Percentiles rank a stretch among this genome's conserved stretches.
phyloP scores from a whole-genome alignment of 495 filamentous ascomycete species.

The Extremus antarcticus region DNA sequence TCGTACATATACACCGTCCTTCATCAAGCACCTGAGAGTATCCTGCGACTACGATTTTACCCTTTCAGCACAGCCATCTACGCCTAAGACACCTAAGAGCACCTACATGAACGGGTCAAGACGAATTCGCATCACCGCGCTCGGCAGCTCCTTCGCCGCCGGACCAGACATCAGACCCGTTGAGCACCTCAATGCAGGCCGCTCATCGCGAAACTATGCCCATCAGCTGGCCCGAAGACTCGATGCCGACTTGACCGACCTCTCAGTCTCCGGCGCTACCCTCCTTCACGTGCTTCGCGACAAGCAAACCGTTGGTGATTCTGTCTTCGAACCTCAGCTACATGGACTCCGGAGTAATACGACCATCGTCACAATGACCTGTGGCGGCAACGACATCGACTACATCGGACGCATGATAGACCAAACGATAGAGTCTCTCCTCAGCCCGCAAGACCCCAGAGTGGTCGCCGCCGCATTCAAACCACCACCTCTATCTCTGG shows the following conservation, averaged over 20 bases:
- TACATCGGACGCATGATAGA: slow-evolving; percentile 34
- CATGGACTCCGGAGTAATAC: slow-evolving; percentile 27
- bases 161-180: slow-evolving; percentile 35
- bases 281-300: slow-evolving; percentile 34
- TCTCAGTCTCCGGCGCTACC: slow-evolving; percentile 35
- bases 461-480: not conserved
- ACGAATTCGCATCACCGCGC: slow-evolving; percentile 20
- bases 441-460: not conserved
- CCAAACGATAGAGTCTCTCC: slow-evolving; percentile 21
- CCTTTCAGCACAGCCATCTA: too few species aligned
- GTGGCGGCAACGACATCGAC: slow-evolving; percentile 38
- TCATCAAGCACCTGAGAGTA: too few species aligned
- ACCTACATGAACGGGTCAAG: too few species aligned
- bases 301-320: slow-evolving; percentile 24
- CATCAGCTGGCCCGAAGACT: slow-evolving; percentile 31
- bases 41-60: too few species aligned
- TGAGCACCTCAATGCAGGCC: slow-evolving; percentile 22
- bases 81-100: not conserved
- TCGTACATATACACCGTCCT: too few species aligned
- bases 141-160: slow-evolving; percentile 37
- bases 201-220: slow-evolving; percentile 36
- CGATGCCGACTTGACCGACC: slow-evolving; percentile 32
- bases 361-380: slow-evolving; percentile 34
- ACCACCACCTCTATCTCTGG: not conserved
- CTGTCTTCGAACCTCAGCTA: slow-evolving; percentile 30